These are phyloP conservation scores for Triadica sebifera DNA, from an alignment of 345 rosid genomes.

Conservation along the genomic window DNA sequence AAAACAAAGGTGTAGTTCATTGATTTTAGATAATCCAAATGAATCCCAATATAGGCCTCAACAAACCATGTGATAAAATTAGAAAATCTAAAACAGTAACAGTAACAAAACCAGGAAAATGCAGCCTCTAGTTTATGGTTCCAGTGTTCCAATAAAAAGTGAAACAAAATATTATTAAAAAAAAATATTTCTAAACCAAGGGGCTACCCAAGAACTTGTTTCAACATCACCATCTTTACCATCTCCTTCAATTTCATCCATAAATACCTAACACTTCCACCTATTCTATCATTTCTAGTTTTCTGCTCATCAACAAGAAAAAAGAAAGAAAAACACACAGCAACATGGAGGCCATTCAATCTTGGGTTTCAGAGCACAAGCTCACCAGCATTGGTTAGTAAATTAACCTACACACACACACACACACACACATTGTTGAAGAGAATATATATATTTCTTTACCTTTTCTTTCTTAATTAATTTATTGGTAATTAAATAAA, in stretches of 20 bases:
- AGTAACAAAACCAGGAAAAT: slow-evolving; percentile 18
- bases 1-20: too few relatives aligned
- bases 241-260: too few relatives aligned
- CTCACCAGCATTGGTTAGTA: slow-evolving; percentile 54
- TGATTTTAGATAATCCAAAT: too few relatives aligned
- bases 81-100: background rate
- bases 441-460: too few relatives aligned
- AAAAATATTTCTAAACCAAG: slow-evolving; percentile 23
- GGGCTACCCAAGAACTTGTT: slow-evolving; percentile 30
- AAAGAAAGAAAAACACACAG: background rate
- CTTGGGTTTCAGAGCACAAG: slow-evolving; percentile 70
- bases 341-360: slow-evolving; percentile 55
- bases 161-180: background rate
- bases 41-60: too few relatives aligned
- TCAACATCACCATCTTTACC: too few relatives aligned
- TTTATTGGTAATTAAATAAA: too few relatives aligned
- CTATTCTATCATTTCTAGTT: background rate
- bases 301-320: too few relatives aligned
- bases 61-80: too few relatives aligned
- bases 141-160: slow-evolving; percentile 32
- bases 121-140: slow-evolving; percentile 40
- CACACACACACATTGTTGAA: too few relatives aligned
- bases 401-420: too few relatives aligned
- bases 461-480: background rate
- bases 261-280: slow-evolving; percentile 6